Conservation (phyloP, 768 basidiomycete genomes). For the Mycena latifolia region DNA sequence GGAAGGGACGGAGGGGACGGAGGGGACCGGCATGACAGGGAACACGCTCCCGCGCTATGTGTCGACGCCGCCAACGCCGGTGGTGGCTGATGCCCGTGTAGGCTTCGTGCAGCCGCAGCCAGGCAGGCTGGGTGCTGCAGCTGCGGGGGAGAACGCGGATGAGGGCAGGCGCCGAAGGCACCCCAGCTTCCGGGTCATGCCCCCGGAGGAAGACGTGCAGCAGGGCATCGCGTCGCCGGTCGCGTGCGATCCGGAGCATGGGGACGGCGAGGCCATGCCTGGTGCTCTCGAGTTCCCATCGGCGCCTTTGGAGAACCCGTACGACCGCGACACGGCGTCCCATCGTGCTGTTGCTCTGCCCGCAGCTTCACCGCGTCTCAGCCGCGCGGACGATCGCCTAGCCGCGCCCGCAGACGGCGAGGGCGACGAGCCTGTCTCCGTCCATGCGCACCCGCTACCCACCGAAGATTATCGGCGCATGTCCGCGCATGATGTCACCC, state of each 20-base stretch:
- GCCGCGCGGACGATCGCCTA: slow-evolving; percentile 27
- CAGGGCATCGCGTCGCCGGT: slow-evolving; percentile 4
- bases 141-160: slow-evolving; percentile 1
- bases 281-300: slow-evolving; percentile 23
- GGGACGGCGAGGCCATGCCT: slow-evolving; percentile 16
- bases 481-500: slow-evolving; percentile 26
- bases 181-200: slow-evolving; percentile 29
- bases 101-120: not conserved
- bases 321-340: slow-evolving; percentile 15
- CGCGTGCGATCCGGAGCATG: slow-evolving; percentile 2
- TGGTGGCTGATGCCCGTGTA: slow-evolving; percentile 10
- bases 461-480: slow-evolving; percentile 38
- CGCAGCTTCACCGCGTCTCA: slow-evolving; percentile 18
- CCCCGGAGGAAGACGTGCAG: slow-evolving; percentile 26
- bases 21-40: slow-evolving; percentile 28
- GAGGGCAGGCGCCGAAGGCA: slow-evolving; percentile 16
- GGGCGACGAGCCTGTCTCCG: slow-evolving; percentile 32
- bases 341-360: not conserved
- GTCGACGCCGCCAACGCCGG: slow-evolving; percentile 33
- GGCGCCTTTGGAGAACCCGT: slow-evolving; percentile 26
- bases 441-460: slow-evolving; percentile 32
- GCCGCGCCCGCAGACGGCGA: not conserved
- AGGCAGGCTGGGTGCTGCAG: too few relatives aligned
- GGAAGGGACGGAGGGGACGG: slow-evolving; percentile 28
- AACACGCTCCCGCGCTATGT: slow-evolving; percentile 36